Base-by-base conservation (phyloP, 2,329 filamentous ascomycete species). In the Cryphonectria parasitica region DNA sequence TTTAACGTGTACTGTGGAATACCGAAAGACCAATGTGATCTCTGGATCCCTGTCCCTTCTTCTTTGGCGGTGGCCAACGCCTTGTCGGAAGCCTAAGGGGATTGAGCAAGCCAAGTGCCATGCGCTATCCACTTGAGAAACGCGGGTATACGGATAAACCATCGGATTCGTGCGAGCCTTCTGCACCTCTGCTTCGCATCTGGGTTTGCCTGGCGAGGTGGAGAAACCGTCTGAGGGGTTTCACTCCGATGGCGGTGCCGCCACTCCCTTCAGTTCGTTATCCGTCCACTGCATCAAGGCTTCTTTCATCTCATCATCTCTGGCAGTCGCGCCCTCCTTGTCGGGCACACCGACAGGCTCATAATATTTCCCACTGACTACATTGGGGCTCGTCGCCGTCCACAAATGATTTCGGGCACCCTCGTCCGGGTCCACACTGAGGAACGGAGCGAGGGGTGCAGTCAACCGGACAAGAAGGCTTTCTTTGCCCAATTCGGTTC, bases 371-470 rank as follows among this genome's bases (percentile, higher is more conserved):
- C 79, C 79, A 45, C 68, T 76, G 73, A 73, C 74, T 52, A 78
- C 71, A 45, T 75, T 73, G n/a, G 69, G 66, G 6, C 76, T 75
- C 3, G 79, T 80, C 22, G 79, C 78, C 7, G 80, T 80, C 79
- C 81, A 83, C 7, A 82, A 69, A 72, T 80, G 78, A 66, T 78
- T 82, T 69, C 79, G 77, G 19, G 77, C 76, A 7, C 80, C 81
- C 64, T 81, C 75, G 39, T 79, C 76, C 6, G 77, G 76, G 41
- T 69, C 69, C 34, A 78, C 3, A 19, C 72, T 39, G 31, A 73
- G 49, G 8, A 67, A 69, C 17, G 58, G 58, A 2, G 68, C 71
- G 13, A 71, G 58, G 6, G 74, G 64, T 22, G 17, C 11, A 19
- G n/a, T 22, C n/a, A 74, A 11, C 19, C 66, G 41, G 11, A 68